These are phyloP conservation scores for Saposhnikovia divaricata DNA, from an alignment of 129 eudicot genomes.

Conservation along the genomic window DNA sequence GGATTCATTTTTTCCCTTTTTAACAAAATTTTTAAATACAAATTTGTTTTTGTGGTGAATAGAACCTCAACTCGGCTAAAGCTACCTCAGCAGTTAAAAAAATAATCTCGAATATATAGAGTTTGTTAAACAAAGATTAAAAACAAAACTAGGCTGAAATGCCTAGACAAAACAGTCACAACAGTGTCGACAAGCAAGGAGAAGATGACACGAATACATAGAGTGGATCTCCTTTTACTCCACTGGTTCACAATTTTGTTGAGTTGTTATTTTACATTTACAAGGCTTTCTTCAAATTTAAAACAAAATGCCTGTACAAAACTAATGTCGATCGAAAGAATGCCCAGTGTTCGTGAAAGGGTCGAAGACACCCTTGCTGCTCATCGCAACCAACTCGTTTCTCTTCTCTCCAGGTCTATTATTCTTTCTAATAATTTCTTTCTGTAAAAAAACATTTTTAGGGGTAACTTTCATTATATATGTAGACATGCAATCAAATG, in stretches of 20 bases:
- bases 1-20: too few species aligned
- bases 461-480: not conserved
- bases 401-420: constrained; percentile 79
- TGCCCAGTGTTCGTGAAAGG: constrained; percentile 78
- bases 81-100: not conserved
- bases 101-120: too few species aligned
- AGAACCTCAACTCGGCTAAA: too few species aligned
- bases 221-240: not conserved
- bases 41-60: too few species aligned
- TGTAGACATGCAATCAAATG: too few species aligned
- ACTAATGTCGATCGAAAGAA: constrained; percentile 45
- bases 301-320: not conserved
- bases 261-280: not conserved
- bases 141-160: not conserved
- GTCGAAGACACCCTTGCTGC: constrained; percentile 75
- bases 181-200: not conserved
- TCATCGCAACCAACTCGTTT: constrained; percentile 77
- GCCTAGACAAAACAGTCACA: not conserved
- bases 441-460: not conserved
- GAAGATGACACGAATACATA: not conserved
- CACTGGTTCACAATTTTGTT: not conserved
- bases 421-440: not conserved
- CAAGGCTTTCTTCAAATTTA: not conserved
- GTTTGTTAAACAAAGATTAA: too few species aligned
- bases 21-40: too few species aligned